Evolutionary conservation across 352 stramenopile genomes (phyloP).

Genomic region (Pythium monospermum): DNA sequence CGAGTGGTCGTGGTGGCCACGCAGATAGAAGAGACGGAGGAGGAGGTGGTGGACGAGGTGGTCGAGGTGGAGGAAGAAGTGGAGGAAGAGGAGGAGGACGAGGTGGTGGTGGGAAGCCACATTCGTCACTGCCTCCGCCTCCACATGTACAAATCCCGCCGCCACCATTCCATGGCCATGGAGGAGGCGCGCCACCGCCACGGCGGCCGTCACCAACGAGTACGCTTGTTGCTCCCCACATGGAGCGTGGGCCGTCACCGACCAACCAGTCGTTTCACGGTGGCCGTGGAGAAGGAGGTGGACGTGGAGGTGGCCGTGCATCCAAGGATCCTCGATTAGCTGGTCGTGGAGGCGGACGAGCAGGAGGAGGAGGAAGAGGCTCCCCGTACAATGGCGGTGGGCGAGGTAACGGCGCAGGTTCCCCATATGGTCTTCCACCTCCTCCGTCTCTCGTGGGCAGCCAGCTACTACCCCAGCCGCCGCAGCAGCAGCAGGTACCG

Average conservation of each 20-base stretch:
- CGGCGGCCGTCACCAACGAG: slow-evolving; percentile 9
- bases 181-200: background rate
- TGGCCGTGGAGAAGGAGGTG: slow-evolving; percentile 12
- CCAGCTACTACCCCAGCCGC: slow-evolving; percentile 1
- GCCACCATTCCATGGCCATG: too few relatives aligned
- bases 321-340: slow-evolving; percentile 11
- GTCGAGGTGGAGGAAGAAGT: background rate
- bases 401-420: background rate
- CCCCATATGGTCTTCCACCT: background rate
- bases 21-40: background rate
- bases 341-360: slow-evolving; percentile 4
- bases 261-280: slow-evolving; percentile 13
- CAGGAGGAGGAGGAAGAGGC: background rate
- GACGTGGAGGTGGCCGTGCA: background rate
- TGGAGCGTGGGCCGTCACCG: slow-evolving; percentile 6
- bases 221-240: background rate
- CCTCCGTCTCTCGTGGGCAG: background rate
- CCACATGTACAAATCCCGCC: slow-evolving; percentile 1
- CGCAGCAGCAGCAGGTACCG: background rate
- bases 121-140: background rate
- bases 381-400: slow-evolving; percentile 1
- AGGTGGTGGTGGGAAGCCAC: background rate
- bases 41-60: background rate
- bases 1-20: background rate
- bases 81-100: background rate